Evolutionary conservation across 495 filamentous ascomycete species (phyloP), one percentile per base, ranked within the genome.

Genomic region (Penicillium malachiteum): DNA sequence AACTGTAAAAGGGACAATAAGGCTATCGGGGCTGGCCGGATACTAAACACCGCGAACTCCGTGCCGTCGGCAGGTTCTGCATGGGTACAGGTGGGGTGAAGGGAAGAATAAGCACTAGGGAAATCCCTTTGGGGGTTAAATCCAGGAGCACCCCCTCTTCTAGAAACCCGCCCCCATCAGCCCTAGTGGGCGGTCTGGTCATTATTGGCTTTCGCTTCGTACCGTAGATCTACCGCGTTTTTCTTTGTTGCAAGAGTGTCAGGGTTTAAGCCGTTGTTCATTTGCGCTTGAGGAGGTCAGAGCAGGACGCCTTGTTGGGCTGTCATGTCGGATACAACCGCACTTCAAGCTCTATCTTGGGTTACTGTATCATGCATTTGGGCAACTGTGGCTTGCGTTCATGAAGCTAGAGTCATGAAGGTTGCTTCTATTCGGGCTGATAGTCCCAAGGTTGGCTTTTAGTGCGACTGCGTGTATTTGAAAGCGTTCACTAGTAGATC

Each of bases 81-180:
- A 32, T 49, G 30, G 34, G 46, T 14, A 18, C 16, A 14, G 46
- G 31, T 49, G 46, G 33, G n/a, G n/a, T 33, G 10, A 12, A 49
- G 43, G 35, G 41, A 43, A 48, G 49, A 35, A 58, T 62, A 62
- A 62, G 59, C 59, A 56, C 59, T 62, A 62, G 42, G 48, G 54
- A 40, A 33, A 11, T 41, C 41, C 41, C 47, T 3, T 42, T 34
- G 48, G 41, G 52, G 52, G 21, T 26, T 41, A 50, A 54, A 33
- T 13, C 39, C 17, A 26, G 21, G 21, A 21, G 33, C 5, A 52
- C 50, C 45, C 54, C 50, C 58, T 50, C 45, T 48, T 59, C 35
- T 50, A 41, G 58, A 60, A 57, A 50, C 34, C 17, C 14, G 18
- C 44, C 52, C 57, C 52, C 46, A 45, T 57, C 54, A 57, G 58